Base-by-base conservation (phyloP, 805 yeast species). In the Saccharomycopsis olivae region DNA sequence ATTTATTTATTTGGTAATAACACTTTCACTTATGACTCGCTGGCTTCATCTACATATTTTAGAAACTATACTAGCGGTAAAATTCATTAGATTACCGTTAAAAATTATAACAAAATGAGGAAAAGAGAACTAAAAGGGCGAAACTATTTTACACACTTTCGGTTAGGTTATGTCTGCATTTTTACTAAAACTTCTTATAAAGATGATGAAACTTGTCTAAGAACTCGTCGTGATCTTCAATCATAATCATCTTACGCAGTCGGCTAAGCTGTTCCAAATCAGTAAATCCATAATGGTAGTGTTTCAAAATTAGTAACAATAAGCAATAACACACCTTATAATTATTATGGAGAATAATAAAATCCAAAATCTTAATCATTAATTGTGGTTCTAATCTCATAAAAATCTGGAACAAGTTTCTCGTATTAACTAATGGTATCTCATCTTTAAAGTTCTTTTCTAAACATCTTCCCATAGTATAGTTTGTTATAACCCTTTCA, bases 241-340 rank as follows among this genome's bases (percentile, higher is more conserved):
- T 32, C 19, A 38, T 39, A 13, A 46, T 33, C 39, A 23, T 39
- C 38, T 21, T 37, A 36, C 27, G 29, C 29, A 6, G 36, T 27
- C 38, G n/a, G n/a, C n/a, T n/a, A n/a, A 46, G 38, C 13, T 39
- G 40, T 24, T 39, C 18, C 37, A 46, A 34, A 29, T 46, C 47
- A 11, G 29, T 21, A 38, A 46, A 46, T 6, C 49, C 49, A 43
- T 40, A 46, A 40, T 46, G 49, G 24, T 46, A 40, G 32, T 40
- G 43, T 23, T 46, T 46, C 20, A 46, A 37, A 16, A 46, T 36
- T 15, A 46, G 17, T 25, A 46, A 39, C 4, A 38, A 23, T 4
- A 43, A 36, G 29, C 47, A 43, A 30, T 46, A 46, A 13, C 43
- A 35, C 10, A 46, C 29, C 29, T 38, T 46, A 23, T 43, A 46